A percentile compares a stretch with the other conserved stretches of the same genome.
These are phyloP conservation scores for Mycogone perniciosa DNA, from an alignment of 2,329 filamentous ascomycete genomes.

Conservation along the genomic window DNA sequence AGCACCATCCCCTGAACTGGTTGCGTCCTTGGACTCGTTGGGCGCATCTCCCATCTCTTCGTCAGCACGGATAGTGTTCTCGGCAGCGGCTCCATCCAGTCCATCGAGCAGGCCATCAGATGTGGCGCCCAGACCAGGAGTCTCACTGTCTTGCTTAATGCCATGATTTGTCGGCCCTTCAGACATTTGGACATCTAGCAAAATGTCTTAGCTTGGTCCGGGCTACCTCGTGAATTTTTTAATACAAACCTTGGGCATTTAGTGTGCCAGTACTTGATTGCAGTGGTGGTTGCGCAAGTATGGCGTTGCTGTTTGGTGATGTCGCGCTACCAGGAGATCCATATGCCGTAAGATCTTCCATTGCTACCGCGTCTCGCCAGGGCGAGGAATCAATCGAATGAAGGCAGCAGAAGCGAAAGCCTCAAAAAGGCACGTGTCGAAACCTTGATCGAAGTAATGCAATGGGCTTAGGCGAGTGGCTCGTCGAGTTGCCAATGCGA, in stretches of 20 bases:
- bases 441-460: too few relatives aligned
- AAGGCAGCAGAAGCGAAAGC: too few relatives aligned
- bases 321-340: conserved; percentile 51
- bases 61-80: conserved; percentile 60
- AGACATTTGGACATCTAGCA: conserved; percentile 57
- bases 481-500: too few relatives aligned
- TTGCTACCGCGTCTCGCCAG: conserved; percentile 23
- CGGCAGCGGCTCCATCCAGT: conserved; percentile 50
- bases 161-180: conserved; percentile 43
- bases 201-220: not conserved
- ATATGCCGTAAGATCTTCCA: conserved; percentile 55
- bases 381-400: too few relatives aligned
- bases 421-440: too few relatives aligned
- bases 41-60: conserved; percentile 72
- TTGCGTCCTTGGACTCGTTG: conserved; percentile 45
- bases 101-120: conserved; percentile 64
- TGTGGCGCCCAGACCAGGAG: conserved; percentile 46
- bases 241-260: conserved; percentile 41
- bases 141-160: conserved; percentile 56
- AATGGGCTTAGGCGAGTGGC: too few relatives aligned
- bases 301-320: conserved; percentile 51
- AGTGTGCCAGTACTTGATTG: conserved; percentile 36
- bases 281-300: conserved; percentile 49
- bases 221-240: not conserved
- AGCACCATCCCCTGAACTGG: conserved; percentile 39